Percentiles rank a stretch among this genome's conserved stretches.
These are phyloP conservation scores for Pseudoturritis turrita DNA, from an alignment of 345 rosid genomes.

Conservation along the genomic window DNA sequence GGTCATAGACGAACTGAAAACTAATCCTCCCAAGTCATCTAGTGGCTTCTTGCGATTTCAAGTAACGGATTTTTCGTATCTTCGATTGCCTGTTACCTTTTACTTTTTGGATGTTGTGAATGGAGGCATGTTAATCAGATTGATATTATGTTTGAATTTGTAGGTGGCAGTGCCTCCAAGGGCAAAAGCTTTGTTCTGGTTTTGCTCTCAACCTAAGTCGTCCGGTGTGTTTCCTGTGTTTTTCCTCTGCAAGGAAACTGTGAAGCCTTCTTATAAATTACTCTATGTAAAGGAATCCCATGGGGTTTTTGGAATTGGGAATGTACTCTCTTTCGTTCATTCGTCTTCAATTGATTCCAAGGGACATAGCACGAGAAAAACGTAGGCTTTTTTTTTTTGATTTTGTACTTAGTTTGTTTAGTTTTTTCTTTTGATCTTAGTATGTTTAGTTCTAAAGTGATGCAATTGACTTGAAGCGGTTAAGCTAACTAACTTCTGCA, in stretches of 20 bases:
- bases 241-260: slow-evolving; percentile 64
- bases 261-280: too few species aligned
- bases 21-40: slow-evolving; percentile 52
- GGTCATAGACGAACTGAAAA: slow-evolving; percentile 54
- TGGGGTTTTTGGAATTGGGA: too few species aligned
- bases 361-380: too few species aligned
- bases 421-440: too few species aligned
- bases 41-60: slow-evolving; percentile 65
- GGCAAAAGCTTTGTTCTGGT: slow-evolving; percentile 79
- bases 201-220: slow-evolving; percentile 61
- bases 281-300: too few species aligned
- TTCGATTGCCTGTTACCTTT: not conserved
- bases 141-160: slow-evolving; percentile 20
- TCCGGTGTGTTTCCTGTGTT: slow-evolving; percentile 62
- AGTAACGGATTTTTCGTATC: slow-evolving; percentile 30
- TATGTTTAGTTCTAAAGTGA: slow-evolving; percentile 6
- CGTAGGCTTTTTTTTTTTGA: slow-evolving; percentile 36
- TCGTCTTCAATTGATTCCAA: too few species aligned
- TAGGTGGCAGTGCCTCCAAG: slow-evolving; percentile 87
- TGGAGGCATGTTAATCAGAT: too few species aligned
- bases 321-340: too few species aligned
- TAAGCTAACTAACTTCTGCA: slow-evolving; percentile 49
- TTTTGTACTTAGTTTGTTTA: not conserved
- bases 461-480: slow-evolving; percentile 3
- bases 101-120: not conserved